Percentiles rank a stretch among this genome's conserved stretches.
Conservation (phyloP, 148 eudicot species). For the Nyssa sinensis region DNA sequence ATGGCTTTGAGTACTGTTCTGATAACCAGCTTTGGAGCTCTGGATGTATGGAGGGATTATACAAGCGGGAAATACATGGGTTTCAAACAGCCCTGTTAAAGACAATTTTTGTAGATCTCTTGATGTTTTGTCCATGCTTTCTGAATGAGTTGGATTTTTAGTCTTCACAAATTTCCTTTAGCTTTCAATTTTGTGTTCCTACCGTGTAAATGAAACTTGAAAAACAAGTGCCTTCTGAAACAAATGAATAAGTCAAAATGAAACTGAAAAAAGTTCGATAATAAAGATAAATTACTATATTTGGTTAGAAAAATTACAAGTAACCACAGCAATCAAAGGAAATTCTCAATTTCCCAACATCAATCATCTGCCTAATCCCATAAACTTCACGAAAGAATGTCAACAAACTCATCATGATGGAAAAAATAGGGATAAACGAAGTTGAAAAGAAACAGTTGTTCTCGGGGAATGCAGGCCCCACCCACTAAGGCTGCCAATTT, state of each 20-base stretch:
- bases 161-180: background rate
- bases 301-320: background rate
- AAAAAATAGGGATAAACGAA: background rate
- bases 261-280: too few relatives aligned
- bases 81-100: slow-evolving; percentile 46
- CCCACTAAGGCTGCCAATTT: slow-evolving; percentile 15
- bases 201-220: background rate
- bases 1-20: slow-evolving; percentile 62
- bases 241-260: background rate
- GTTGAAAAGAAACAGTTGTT: background rate
- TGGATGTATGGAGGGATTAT: slow-evolving; percentile 50
- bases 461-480: background rate
- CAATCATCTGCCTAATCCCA: background rate
- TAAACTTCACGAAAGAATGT: background rate
- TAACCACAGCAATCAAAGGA: background rate
- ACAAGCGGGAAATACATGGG: slow-evolving; percentile 53
- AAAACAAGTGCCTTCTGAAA: background rate
- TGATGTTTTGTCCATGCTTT: background rate
- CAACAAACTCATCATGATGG: background rate
- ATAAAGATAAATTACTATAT: background rate
- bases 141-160: background rate
- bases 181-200: background rate
- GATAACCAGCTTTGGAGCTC: slow-evolving; percentile 52
- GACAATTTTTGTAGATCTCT: background rate
- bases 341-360: background rate